phyloP scores from a whole-genome alignment of 2,329 filamentous ascomycete genomes.

The Chaetothyriales sp. region DNA sequence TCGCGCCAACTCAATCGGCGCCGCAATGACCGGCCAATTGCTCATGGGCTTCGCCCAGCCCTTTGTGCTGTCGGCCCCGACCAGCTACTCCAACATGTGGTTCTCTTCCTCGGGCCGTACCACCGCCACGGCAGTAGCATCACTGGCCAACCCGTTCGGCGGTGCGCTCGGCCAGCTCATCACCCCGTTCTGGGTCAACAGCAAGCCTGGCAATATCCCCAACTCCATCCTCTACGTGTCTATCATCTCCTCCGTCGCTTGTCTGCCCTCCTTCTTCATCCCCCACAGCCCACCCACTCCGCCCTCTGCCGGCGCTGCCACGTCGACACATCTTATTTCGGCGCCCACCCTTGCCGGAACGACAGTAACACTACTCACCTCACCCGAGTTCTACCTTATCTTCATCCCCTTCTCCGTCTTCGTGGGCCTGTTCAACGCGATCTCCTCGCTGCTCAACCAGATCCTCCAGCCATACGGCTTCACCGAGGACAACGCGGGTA shows the following conservation, averaged over 20 bases:
- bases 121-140: conserved; percentile 70
- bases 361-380: conserved; percentile 40
- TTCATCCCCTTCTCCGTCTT: conserved; percentile 69
- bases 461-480: conserved; percentile 78
- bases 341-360: conserved; percentile 19
- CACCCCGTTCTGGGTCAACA: conserved; percentile 59
- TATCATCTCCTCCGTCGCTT: conserved; percentile 58
- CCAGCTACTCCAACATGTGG: conserved; percentile 86
- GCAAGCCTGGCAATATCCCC: conserved; percentile 48
- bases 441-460: conserved; percentile 78
- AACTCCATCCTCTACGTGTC: conserved; percentile 72
- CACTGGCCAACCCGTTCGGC: conserved; percentile 77
- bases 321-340: conserved; percentile 33
- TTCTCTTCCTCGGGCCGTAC: conserved; percentile 75
- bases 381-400: conserved; percentile 64
- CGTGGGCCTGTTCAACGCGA: conserved; percentile 85
- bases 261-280: conserved; percentile 67
- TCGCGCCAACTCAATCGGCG: conserved; percentile 44
- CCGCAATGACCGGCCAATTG: conserved; percentile 83
- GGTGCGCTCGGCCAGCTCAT: conserved; percentile 79
- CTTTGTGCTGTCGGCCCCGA: conserved; percentile 78
- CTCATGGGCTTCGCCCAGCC: conserved; percentile 79
- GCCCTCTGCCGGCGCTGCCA: conserved; percentile 45
- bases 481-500: conserved; percentile 68
- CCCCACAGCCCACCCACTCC: conserved; percentile 64